Percentiles rank a stretch among this genome's conserved stretches.
These are phyloP conservation scores for Candida insectorum DNA, from an alignment of 805 yeast species.

Conservation along the genomic window DNA sequence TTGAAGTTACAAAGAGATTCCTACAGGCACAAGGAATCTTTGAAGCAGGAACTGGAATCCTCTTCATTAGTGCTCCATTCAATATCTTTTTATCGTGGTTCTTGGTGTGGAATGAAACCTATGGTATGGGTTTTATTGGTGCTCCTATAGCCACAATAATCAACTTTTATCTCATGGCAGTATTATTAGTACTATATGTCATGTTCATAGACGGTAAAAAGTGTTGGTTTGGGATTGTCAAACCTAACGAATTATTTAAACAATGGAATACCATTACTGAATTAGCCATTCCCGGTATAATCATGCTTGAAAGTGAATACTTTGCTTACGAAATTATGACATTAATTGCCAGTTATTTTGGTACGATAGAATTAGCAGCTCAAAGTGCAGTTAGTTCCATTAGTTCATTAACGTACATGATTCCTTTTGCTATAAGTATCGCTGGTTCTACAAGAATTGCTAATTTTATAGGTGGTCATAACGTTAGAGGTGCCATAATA, in stretches of 20 bases:
- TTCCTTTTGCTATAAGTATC: conserved; percentile 45
- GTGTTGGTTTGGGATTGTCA: conserved; percentile 65
- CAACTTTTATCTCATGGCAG: conserved; percentile 41
- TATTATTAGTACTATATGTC: conserved; percentile 34
- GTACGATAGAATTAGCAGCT: conserved; percentile 49
- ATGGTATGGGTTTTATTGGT: conserved; percentile 41
- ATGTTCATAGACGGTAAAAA: conserved; percentile 56
- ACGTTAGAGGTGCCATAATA: conserved; percentile 31
- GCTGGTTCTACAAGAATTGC: conserved; percentile 45
- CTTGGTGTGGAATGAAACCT: conserved; percentile 39
- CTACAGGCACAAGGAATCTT: conserved; percentile 46
- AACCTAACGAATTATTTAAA: conserved; percentile 30
- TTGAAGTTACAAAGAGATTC: conserved; percentile 39
- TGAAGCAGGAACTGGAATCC: conserved; percentile 45
- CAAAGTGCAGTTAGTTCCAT: conserved; percentile 49
- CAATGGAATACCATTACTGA: conserved; percentile 35
- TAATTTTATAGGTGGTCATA: conserved; percentile 42
- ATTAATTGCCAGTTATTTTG: conserved; percentile 43
- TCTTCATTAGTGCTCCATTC: conserved; percentile 39
- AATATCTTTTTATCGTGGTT: conserved; percentile 38
- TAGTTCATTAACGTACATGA: conserved; percentile 42
- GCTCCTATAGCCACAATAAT: conserved; percentile 42
- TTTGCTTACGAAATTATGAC: conserved; percentile 47
- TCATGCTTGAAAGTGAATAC: conserved; percentile 45
- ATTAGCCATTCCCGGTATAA: conserved; percentile 43